Conservation (phyloP, 2,329 filamentous ascomycete species). For the Colletotrichum graminicola region DNA sequence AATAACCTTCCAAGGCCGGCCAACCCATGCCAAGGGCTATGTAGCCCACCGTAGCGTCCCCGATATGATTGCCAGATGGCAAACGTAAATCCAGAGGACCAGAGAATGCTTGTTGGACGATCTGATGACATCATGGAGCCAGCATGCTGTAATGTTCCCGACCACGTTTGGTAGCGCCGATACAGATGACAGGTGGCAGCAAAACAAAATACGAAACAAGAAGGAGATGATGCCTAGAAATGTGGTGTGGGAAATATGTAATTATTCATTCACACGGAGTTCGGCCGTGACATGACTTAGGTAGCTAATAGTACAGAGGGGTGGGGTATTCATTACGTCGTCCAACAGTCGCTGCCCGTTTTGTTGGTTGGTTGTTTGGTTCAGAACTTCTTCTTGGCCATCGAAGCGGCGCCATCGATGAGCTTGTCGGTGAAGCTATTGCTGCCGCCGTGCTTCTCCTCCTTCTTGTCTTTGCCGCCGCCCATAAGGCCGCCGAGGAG, state of each 20-base stretch:
- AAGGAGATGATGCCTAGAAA: not conserved
- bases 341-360: not conserved
- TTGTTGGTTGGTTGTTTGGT: not conserved
- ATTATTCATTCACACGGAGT: conserved; percentile 13
- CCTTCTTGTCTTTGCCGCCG: conserved; percentile 30
- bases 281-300: not conserved
- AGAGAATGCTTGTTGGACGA: not conserved
- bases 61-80: too few relatives aligned
- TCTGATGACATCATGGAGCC: not conserved
- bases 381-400: conserved; percentile 41
- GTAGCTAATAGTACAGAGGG: conserved; percentile 28
- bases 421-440: conserved; percentile 37
- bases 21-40: not conserved
- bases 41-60: not conserved
- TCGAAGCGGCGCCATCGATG: conserved; percentile 35
- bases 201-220: not conserved
- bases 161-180: not conserved
- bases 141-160: not conserved
- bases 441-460: conserved; percentile 28
- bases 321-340: conserved; percentile 27
- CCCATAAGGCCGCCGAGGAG: conserved; percentile 31
- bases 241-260: not conserved
- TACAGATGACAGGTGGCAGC: not conserved
- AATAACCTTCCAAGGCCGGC: not conserved
- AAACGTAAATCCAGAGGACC: too few relatives aligned